Percentiles rank a stretch among this genome's conserved stretches.
Evolutionary conservation across 768 basidiomycete genomes (phyloP).

Genomic region (Amanita subjunquillea): DNA sequence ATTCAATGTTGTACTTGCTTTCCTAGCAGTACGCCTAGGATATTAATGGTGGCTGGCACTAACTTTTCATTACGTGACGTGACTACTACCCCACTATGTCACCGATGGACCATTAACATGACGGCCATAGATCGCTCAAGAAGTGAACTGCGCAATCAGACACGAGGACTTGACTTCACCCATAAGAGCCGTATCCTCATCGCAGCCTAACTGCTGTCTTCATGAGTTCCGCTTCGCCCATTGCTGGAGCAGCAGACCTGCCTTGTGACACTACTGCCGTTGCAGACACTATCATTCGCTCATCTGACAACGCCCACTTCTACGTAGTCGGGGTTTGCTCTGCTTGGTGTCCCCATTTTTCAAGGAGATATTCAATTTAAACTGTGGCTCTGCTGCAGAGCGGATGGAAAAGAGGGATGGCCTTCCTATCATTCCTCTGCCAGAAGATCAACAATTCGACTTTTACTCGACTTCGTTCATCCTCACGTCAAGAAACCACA

Average conservation of each 20-base stretch:
- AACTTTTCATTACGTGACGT: no score
- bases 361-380: slow-evolving; percentile 18
- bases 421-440: slow-evolving; percentile 6
- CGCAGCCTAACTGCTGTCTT: no score
- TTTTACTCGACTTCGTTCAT: slow-evolving; percentile 4
- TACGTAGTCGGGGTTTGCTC: slow-evolving; percentile 16
- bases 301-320: slow-evolving; percentile 21
- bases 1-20: no score
- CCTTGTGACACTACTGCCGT: neutral
- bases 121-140: no score
- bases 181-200: no score
- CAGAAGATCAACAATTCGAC: slow-evolving; percentile 7
- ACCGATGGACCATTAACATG: no score
- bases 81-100: no score
- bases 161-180: no score
- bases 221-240: no score
- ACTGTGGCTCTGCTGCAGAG: slow-evolving; percentile 1
- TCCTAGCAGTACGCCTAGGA: no score
- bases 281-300: slow-evolving; percentile 11
- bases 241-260: neutral
- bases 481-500: neutral
- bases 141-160: no score
- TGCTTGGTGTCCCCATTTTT: slow-evolving; percentile 21
- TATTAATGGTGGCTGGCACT: no score
- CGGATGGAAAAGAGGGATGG: slow-evolving; percentile 2